phyloP scores from a whole-genome alignment of 768 basidiomycete genomes.

The Lactarius akahatsu region DNA sequence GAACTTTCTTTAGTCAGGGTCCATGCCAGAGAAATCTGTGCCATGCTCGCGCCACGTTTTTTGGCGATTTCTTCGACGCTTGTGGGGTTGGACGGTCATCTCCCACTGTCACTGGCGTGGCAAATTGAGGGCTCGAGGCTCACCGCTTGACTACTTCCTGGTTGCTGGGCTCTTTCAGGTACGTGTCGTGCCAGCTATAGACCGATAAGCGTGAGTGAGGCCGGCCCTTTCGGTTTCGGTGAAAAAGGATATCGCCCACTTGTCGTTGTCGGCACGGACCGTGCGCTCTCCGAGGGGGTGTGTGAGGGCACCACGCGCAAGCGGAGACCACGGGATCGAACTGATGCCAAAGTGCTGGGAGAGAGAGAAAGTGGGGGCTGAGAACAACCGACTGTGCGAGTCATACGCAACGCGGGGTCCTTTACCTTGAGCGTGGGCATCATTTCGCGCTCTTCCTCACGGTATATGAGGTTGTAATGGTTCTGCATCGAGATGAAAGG shows the following conservation, averaged over 20 bases:
- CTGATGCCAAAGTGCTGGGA: conserved; percentile 38
- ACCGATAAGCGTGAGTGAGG: not conserved
- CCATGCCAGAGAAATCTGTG: conserved; percentile 44
- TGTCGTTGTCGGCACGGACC: conserved; percentile 30
- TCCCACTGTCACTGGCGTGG: not conserved
- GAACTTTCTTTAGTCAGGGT: conserved; percentile 32
- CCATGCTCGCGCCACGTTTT: conserved; percentile 39
- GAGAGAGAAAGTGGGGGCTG: not conserved
- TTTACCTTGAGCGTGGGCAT: conserved; percentile 34
- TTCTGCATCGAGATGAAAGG: conserved; percentile 52
- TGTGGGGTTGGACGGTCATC: not conserved
- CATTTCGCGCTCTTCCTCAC: conserved; percentile 46
- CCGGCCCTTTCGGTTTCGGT: conserved; percentile 2
- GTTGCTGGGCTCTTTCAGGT: conserved; percentile 19
- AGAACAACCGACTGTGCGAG: not conserved
- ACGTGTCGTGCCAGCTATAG: conserved; percentile 14
- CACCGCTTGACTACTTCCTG: conserved; percentile 23
- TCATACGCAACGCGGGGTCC: not conserved
- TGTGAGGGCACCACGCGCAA: conserved; percentile 34
- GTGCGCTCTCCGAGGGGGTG: conserved; percentile 32
- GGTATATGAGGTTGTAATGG: conserved; percentile 43
- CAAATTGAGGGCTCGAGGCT: not conserved
- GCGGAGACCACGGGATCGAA: conserved; percentile 43
- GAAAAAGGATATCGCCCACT: conserved; percentile 30
- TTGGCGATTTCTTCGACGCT: conserved; percentile 40